Conservation (phyloP, 176 grass and related monocot genomes). For the Zizania latifolia region DNA sequence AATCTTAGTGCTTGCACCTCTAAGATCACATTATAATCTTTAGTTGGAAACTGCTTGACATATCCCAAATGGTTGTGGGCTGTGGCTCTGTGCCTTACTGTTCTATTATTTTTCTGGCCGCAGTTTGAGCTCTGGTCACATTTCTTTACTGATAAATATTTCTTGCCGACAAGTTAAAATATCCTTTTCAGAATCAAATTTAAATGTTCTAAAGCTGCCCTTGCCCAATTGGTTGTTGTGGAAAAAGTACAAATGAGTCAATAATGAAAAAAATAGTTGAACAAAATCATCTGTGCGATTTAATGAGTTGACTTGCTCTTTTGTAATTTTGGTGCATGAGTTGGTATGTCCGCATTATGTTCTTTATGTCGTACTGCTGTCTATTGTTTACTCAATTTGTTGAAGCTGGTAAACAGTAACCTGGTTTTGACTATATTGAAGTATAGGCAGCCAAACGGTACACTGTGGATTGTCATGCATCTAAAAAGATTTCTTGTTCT, state of each 20-base stretch:
- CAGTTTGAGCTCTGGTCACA: conserved; percentile 9
- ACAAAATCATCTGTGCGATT: background rate
- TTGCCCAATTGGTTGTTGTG: background rate
- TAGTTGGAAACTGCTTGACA: background rate
- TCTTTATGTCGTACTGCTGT: background rate
- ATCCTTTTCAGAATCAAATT: background rate
- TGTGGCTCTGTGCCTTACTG: background rate
- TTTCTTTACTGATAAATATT: conserved; percentile 10
- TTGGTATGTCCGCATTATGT: background rate
- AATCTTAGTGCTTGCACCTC: background rate
- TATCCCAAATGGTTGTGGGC: conserved; percentile 1
- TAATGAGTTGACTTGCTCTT: background rate
- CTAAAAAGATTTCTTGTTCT: background rate
- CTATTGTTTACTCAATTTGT: conserved; percentile 8
- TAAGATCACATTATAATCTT: conserved; percentile 5
- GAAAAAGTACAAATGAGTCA: background rate
- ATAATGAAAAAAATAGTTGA: conserved; percentile 11
- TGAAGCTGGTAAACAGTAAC: background rate
- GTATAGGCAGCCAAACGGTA: background rate
- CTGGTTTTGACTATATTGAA: background rate
- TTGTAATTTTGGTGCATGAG: conserved; percentile 2
- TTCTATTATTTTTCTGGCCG: background rate
- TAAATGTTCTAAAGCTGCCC: background rate
- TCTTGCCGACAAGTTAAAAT: background rate
- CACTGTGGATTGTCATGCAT: background rate